Evolutionary conservation across 208 protist genomes (phyloP), one percentile per base, ranked within the genome.

Genomic region (Acanthamoeba healyi): DNA sequence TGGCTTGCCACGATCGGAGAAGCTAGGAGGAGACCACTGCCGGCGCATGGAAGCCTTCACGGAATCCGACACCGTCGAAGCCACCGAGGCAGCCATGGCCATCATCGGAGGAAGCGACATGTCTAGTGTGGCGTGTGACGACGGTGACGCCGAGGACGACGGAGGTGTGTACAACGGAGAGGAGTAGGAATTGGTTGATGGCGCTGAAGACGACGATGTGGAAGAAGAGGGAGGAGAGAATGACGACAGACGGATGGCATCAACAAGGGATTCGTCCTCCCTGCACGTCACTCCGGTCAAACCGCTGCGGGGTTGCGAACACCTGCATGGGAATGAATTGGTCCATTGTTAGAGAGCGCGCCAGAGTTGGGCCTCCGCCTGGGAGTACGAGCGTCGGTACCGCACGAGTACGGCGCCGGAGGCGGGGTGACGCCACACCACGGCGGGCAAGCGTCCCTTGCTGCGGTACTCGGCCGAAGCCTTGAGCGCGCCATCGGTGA

Each of bases 361-460:
- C n/a, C n/a, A n/a, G n/a, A n/a, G n/a, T n/a, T n/a, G n/a, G n/a
- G n/a, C n/a, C n/a, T n/a, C n/a, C n/a, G n/a, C n/a, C n/a, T n/a
- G n/a, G n/a, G n/a, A n/a, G n/a, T n/a, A n/a, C n/a, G n/a, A n/a
- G n/a, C n/a, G n/a, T n/a, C n/a, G 19, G 34, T 40, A 81, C 74
- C 93, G 34, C 29, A 70, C 89, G n/a, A 96, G 40, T 29, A 67
- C 54, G n/a, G 88, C 40, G 34, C 61, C 46, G 19, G 40, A 70
- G 38, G 77, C 67, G 19, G 92, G 70, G 32, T 95, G 84, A 17
- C 49, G 46, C 93, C 93, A 96, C 24, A 86, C 82, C 1, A 96
- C 51, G 4, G 81, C 49, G 14, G 95, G 95, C 34, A 96, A 65
- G 61, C 95, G 95, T 14, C 95, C 94, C 79, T 91, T 94, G n/a